These are phyloP conservation scores for Rhizopus delemar DNA, from an alignment of 371 early-diverging fungal species.

Conservation along the genomic window DNA sequence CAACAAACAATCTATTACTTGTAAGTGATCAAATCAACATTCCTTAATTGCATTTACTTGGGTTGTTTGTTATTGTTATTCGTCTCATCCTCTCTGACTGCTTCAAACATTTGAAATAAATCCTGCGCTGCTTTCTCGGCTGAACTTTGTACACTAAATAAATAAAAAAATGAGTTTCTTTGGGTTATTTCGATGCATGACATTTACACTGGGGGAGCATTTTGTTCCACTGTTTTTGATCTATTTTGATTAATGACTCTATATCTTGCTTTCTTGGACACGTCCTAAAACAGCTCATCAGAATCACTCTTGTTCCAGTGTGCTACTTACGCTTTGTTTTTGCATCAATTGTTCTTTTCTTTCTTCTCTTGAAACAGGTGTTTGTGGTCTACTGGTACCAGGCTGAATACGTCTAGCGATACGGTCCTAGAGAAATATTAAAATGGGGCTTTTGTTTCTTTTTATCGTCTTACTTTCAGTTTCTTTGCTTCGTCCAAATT, in stretches of 20 bases:
- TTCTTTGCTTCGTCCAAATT: slow-evolving; percentile 54
- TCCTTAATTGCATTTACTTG: slow-evolving; percentile 23
- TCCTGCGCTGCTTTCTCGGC: slow-evolving; percentile 43
- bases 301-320: neutral
- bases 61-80: slow-evolving; percentile 27
- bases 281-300: slow-evolving; percentile 24
- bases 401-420: slow-evolving; percentile 52
- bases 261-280: slow-evolving; percentile 57
- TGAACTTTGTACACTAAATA: slow-evolving; percentile 40
- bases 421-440: slow-evolving; percentile 40
- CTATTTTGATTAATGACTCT: slow-evolving; percentile 62
- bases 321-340: slow-evolving; percentile 29
- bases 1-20: slow-evolving; percentile 29
- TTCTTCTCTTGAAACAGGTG: slow-evolving; percentile 33
- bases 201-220: slow-evolving; percentile 32
- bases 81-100: slow-evolving; percentile 59
- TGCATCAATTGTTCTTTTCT: slow-evolving; percentile 40
- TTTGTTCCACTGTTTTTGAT: slow-evolving; percentile 20
- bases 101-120: slow-evolving; percentile 67
- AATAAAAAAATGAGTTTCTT: neutral
- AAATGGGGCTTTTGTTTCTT: neutral
- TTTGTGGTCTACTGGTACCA: slow-evolving; percentile 35
- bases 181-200: neutral
- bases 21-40: neutral
- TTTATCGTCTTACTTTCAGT: slow-evolving; percentile 38